Conservation (phyloP, 1,284 basidiomycete species). For the Irpex lacteus region DNA sequence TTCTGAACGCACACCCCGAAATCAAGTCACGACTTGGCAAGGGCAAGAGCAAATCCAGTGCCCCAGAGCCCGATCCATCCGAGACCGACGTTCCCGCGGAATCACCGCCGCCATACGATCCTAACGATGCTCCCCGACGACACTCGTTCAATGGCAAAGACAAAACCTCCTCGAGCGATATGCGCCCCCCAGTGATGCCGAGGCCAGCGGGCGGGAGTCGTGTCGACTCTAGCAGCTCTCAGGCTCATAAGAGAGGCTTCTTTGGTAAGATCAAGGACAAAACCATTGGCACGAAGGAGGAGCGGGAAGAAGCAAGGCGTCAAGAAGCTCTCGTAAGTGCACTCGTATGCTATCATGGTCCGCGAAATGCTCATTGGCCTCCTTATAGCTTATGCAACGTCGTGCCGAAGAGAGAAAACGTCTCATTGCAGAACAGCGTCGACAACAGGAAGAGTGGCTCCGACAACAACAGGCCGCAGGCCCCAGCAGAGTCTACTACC, state of each 20-base stretch:
- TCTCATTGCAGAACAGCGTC: constrained; percentile 16
- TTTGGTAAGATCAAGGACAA: constrained; percentile 62
- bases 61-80: neutral
- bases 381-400: constrained; percentile 22
- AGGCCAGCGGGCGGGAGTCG: constrained; percentile 10
- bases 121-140: constrained; percentile 26
- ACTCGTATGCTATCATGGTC: neutral
- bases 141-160: constrained; percentile 29
- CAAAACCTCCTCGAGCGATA: neutral
- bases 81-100: constrained; percentile 9
- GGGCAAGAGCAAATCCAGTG: constrained; percentile 3
- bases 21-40: constrained; percentile 35
- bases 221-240: constrained; percentile 14
- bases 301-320: constrained; percentile 49
- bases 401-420: constrained; percentile 27
- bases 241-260: constrained; percentile 43
- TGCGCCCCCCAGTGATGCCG: neutral
- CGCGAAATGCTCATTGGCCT: neutral
- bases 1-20: constrained; percentile 54
- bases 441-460: constrained; percentile 17
- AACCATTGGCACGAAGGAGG: constrained; percentile 60
- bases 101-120: constrained; percentile 24
- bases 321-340: constrained; percentile 34
- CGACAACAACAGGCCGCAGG: constrained; percentile 23
- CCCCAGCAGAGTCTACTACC: constrained; percentile 5